Conservation (phyloP, 2,329 filamentous ascomycete species). For the Aspergillus udagawae region DNA sequence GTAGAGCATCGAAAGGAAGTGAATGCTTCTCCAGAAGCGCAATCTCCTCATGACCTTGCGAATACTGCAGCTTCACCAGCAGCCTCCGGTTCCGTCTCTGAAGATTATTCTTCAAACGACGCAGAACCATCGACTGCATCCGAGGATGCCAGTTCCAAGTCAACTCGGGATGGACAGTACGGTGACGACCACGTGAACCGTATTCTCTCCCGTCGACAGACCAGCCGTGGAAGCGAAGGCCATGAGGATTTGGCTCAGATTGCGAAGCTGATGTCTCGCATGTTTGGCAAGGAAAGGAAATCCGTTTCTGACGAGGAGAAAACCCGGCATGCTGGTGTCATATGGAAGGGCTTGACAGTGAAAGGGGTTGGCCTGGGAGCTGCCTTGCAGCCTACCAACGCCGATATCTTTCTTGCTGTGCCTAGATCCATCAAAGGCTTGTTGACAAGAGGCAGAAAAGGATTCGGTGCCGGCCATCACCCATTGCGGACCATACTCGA, state of each 20-base stretch:
- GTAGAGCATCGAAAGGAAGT: neutral
- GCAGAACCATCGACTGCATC: conserved; percentile 4
- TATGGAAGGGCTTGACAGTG: conserved; percentile 68
- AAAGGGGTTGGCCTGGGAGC: conserved; percentile 66
- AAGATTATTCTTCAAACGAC: conserved; percentile 9
- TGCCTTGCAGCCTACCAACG: conserved; percentile 54
- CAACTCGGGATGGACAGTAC: neutral
- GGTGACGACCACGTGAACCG: conserved; percentile 15
- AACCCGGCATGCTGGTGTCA: conserved; percentile 64
- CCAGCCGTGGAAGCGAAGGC: conserved; percentile 17
- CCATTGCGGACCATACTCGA: conserved; percentile 64
- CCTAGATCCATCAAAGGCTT: conserved; percentile 46
- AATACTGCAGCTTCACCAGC: neutral
- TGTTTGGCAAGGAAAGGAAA: conserved; percentile 65
- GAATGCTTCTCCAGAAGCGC: neutral
- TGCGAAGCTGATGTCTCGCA: conserved; percentile 58
- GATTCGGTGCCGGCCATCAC: conserved; percentile 31
- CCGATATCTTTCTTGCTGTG: conserved; percentile 52
- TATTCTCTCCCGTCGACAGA: conserved; percentile 25
- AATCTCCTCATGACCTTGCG: neutral
- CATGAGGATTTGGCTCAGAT: conserved; percentile 30
- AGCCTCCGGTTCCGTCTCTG: neutral
- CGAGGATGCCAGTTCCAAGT: neutral
- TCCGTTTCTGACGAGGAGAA: conserved; percentile 66
- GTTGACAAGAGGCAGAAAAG: conserved; percentile 30